Conservation (phyloP, 106 monocot genomes). For the Agapanthus africanus region DNA sequence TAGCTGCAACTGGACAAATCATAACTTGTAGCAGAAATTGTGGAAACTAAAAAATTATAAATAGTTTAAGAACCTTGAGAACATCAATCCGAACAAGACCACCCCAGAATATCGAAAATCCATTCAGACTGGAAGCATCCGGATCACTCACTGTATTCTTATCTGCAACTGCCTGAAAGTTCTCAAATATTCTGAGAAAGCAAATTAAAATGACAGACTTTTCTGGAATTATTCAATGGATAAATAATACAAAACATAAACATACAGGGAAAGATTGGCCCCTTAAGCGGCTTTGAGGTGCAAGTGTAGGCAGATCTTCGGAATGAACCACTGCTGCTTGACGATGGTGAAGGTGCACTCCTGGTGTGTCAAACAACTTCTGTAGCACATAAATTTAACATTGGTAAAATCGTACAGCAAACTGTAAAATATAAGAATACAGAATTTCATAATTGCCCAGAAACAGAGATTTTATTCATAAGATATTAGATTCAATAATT, state of each 20-base stretch:
- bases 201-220: background rate
- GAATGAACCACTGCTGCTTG: conserved; percentile 92
- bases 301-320: conserved; percentile 82
- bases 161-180: conserved; percentile 26
- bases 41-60: background rate
- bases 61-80: conserved; percentile 43
- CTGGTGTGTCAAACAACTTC: conserved; percentile 94
- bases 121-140: conserved; percentile 33
- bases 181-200: conserved; percentile 16
- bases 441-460: no score
- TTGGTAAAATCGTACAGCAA: background rate
- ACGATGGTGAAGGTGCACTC: conserved; percentile 94
- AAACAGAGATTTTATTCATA: no score
- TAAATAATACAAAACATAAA: conserved; percentile 4
- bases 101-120: conserved; percentile 87
- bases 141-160: conserved; percentile 6
- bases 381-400: conserved; percentile 13
- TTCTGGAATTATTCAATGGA: background rate
- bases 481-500: no score
- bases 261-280: conserved; percentile 66
- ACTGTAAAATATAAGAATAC: background rate
- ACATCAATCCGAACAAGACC: conserved; percentile 89
- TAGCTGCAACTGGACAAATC: background rate
- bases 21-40: background rate
- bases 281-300: conserved; percentile 82